Evolutionary conservation across 1,284 basidiomycete species (phyloP).

Genomic region (Leucoagaricus sp.): DNA sequence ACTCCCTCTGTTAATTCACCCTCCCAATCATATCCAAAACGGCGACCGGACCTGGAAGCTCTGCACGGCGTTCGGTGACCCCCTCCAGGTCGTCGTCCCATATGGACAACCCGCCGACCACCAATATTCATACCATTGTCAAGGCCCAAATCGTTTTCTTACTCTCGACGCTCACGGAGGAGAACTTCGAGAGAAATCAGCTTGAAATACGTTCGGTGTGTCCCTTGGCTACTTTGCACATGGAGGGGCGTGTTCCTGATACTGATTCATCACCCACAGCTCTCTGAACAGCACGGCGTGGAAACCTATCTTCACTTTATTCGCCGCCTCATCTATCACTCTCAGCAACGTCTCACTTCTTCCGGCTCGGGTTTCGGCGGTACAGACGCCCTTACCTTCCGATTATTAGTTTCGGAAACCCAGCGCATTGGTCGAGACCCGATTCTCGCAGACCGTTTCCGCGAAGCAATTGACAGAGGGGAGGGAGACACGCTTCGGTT

Average conservation of each 20-base stretch:
- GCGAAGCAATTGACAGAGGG: conserved; percentile 83
- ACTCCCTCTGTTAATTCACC: conserved; percentile 37
- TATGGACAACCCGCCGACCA: conserved; percentile 67
- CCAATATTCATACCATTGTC: conserved; percentile 73
- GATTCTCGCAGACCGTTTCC: conserved; percentile 81
- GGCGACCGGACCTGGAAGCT: conserved; percentile 73
- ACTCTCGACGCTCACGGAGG: conserved; percentile 90
- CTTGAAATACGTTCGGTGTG: conserved; percentile 88
- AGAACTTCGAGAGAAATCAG: conserved; percentile 91
- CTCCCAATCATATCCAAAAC: conserved; percentile 57
- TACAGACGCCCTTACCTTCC: conserved; percentile 74
- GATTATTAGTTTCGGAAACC: conserved; percentile 83
- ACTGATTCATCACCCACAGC: conserved; percentile 46
- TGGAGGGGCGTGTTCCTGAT: conserved; percentile 19
- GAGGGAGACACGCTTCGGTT: conserved; percentile 79
- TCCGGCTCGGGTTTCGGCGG: conserved; percentile 65
- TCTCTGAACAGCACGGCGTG: conserved; percentile 91
- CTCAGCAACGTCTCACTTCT: conserved; percentile 67
- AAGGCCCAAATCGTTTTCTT: conserved; percentile 93
- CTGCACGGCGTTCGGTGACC: conserved; percentile 73
- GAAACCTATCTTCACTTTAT: conserved; percentile 97
- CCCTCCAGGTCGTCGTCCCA: conserved; percentile 63
- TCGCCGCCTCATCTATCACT: conserved; percentile 86
- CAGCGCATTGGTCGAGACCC: conserved; percentile 87
- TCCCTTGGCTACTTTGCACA: conserved; percentile 27